Conservation (phyloP, 2,329 filamentous ascomycete genomes). For the Fusarium sp. region DNA sequence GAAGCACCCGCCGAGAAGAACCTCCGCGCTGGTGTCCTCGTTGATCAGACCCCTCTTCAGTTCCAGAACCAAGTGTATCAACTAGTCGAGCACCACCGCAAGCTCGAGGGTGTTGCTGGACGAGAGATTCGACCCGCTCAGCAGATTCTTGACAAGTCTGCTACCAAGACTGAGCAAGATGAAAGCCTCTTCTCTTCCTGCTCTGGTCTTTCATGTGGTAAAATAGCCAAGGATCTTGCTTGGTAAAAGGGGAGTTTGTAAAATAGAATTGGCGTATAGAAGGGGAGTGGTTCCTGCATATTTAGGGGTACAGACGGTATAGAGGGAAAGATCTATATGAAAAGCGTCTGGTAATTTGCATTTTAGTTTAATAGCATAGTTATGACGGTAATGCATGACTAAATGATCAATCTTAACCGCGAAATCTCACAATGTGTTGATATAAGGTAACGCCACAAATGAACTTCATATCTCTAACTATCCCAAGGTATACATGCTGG, state of each 20-base stretch:
- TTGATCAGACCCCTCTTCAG: constrained; percentile 19
- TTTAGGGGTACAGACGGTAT: not conserved
- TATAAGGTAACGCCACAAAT: too few species aligned
- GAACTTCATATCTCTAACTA: too few species aligned
- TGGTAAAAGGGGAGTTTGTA: constrained; percentile 23
- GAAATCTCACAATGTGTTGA: too few species aligned
- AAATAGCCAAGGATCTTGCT: constrained; percentile 27
- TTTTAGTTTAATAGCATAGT: not conserved
- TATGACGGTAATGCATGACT: not conserved
- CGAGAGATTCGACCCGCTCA: constrained; percentile 37
- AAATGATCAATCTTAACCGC: not conserved
- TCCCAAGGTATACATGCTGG: too few species aligned
- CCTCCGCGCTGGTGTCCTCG: constrained; percentile 11
- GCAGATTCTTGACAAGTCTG: constrained; percentile 27
- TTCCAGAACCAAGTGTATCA: constrained; percentile 38
- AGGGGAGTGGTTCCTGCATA: constrained; percentile 1
- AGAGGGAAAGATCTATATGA: not conserved
- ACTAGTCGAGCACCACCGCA: constrained; percentile 33
- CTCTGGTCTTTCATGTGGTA: constrained; percentile 29
- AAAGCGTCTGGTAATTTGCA: not conserved
- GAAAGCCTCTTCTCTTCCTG: constrained; percentile 32
- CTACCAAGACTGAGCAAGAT: constrained; percentile 31
- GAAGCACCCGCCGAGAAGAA: constrained; percentile 27
- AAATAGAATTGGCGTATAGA: constrained; percentile 21
- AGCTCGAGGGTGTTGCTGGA: constrained; percentile 23